Evolutionary conservation across 768 basidiomycete genomes (phyloP).

Genomic region (Candolleomyces eurysporus): DNA sequence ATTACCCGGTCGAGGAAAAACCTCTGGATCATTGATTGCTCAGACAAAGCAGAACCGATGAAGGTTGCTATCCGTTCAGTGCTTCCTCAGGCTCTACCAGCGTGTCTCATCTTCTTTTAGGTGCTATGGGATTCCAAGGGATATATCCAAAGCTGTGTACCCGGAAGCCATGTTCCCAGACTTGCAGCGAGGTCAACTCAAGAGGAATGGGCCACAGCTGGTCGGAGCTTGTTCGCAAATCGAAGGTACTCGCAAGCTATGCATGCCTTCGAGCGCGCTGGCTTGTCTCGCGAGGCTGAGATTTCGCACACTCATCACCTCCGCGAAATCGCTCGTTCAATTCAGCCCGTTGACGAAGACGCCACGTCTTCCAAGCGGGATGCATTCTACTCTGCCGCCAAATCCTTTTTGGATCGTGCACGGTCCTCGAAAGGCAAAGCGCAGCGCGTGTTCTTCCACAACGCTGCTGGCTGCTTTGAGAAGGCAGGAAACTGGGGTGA

Average conservation of each 20-base stretch:
- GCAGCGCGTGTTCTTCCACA: conserved; percentile 4
- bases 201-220: conserved; percentile 37
- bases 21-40: conserved; percentile 65
- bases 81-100: not conserved
- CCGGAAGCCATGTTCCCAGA: conserved; percentile 47
- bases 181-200: conserved; percentile 54
- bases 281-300: conserved; percentile 31
- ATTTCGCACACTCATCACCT: conserved; percentile 54
- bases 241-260: conserved; percentile 49
- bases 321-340: conserved; percentile 45
- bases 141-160: conserved; percentile 49
- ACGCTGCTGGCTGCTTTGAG: conserved; percentile 1
- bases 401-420: conserved; percentile 6
- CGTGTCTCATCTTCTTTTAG: conserved; percentile 25
- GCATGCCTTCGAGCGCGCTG: conserved; percentile 13
- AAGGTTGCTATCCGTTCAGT: conserved; percentile 33
- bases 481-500: not conserved
- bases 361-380: too few species aligned
- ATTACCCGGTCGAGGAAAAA: conserved; percentile 65
- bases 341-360: too few species aligned
- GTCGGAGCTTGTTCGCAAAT: conserved; percentile 34
- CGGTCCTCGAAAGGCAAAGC: not conserved
- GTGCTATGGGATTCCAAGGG: conserved; percentile 46
- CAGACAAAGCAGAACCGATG: conserved; percentile 53
- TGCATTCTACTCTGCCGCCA: conserved; percentile 21